phyloP scores from a whole-genome alignment of 1,139 yeast species.

The Hansenula lynferdii region DNA sequence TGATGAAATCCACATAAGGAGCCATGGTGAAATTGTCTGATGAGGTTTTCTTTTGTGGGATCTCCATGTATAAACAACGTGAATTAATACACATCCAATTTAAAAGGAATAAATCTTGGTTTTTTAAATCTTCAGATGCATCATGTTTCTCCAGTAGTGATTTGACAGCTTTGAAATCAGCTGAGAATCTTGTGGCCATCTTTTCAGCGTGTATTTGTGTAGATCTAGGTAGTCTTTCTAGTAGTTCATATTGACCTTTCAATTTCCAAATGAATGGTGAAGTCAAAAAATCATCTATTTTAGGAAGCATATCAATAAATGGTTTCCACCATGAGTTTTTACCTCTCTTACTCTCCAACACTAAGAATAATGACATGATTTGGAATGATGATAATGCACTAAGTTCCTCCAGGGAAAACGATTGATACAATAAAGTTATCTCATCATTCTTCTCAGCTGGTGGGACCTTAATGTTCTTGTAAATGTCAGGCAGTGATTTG shows the following conservation, averaged over 20 bases:
- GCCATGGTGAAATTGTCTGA: constrained; percentile 83
- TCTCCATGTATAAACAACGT: constrained; percentile 78
- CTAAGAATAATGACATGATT: constrained; percentile 14
- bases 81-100: constrained; percentile 89
- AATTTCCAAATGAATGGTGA: constrained; percentile 51
- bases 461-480: constrained; percentile 19
- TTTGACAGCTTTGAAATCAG: constrained; percentile 33
- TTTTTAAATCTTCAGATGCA: neutral
- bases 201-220: constrained; percentile 31
- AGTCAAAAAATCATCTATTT: constrained; percentile 37
- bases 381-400: constrained; percentile 29
- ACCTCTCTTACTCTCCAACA: constrained; percentile 13
- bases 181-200: constrained; percentile 34
- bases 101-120: constrained; percentile 41
- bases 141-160: constrained; percentile 18
- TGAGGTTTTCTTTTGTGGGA: constrained; percentile 44
- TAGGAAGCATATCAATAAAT: constrained; percentile 55
- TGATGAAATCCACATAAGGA: constrained; percentile 85
- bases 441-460: constrained; percentile 22
- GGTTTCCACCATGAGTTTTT: constrained; percentile 57
- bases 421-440: constrained; percentile 24
- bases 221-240: constrained; percentile 36
- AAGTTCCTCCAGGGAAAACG: constrained; percentile 18
- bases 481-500: constrained; percentile 20
- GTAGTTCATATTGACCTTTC: constrained; percentile 23